Conservation (phyloP, 2,329 filamentous ascomycete species). For the Coniella vitis region DNA sequence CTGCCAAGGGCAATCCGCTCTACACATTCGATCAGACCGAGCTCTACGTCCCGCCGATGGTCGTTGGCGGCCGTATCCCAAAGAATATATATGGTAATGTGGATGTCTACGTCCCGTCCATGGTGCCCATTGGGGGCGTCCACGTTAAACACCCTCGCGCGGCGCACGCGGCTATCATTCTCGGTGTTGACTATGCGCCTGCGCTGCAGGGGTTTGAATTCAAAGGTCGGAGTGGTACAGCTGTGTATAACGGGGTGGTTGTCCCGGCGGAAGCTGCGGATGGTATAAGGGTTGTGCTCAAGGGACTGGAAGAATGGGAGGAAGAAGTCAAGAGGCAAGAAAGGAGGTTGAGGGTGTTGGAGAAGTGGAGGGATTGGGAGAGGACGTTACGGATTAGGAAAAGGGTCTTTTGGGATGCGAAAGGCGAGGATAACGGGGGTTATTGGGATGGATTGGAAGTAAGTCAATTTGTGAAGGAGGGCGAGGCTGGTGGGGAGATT, state of each 20-base stretch:
- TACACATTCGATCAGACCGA: conserved; percentile 62
- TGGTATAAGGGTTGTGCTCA: conserved; percentile 63
- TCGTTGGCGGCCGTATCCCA: conserved; percentile 68
- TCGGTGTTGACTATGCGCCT: conserved; percentile 80
- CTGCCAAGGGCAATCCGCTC: conserved; percentile 45
- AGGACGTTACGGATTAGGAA: conserved; percentile 71
- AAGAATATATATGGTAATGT: conserved; percentile 94
- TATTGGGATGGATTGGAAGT: conserved; percentile 7
- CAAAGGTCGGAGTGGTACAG: conserved; percentile 76
- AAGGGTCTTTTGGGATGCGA: conserved; percentile 44
- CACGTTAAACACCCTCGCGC: conserved; percentile 61
- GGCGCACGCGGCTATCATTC: conserved; percentile 62
- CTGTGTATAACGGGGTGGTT: conserved; percentile 71
- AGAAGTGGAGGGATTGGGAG: conserved; percentile 70
- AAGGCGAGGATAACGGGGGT: conserved; percentile 20
- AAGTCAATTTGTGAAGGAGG: not conserved
- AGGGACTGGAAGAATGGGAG: conserved; percentile 59
- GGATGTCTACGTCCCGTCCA: conserved; percentile 84
- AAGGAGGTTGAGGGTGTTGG: conserved; percentile 53
- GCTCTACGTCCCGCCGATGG: conserved; percentile 67
- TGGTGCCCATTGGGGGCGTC: conserved; percentile 77
- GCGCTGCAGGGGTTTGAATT: conserved; percentile 90
- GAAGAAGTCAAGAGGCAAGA: conserved; percentile 57
- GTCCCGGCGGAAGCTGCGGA: conserved; percentile 66
- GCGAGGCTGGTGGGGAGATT: not conserved